These are phyloP conservation scores for Capsella rubella DNA, from an alignment of 441 rosid genomes.

Conservation along the genomic window DNA sequence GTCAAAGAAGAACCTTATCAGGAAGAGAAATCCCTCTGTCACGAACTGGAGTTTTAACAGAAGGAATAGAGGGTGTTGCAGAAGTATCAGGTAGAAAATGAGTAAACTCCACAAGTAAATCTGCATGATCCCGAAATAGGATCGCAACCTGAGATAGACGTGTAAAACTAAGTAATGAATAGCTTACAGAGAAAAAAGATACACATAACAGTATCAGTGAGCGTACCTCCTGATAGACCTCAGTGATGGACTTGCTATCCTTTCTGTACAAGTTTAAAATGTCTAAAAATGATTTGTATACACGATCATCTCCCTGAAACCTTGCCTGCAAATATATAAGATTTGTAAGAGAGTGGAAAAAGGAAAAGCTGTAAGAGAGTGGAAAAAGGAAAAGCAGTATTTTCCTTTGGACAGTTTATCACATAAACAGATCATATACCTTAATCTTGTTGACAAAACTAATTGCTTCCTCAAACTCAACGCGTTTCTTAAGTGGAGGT, in stretches of 20 bases:
- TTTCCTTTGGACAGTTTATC: neutral
- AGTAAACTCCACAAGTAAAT: conserved; percentile 84
- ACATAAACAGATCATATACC: conserved; percentile 63
- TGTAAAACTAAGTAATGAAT: conserved; percentile 22
- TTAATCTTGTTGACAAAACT: conserved; percentile 98
- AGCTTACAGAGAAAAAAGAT: neutral
- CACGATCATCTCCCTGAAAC: conserved; percentile 94
- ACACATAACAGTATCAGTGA: conserved; percentile 38
- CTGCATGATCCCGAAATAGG: conserved; percentile 82
- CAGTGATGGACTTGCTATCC: conserved; percentile 91
- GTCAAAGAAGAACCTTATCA: conserved; percentile 71
- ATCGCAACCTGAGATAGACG: conserved; percentile 70
- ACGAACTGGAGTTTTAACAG: conserved; percentile 65
- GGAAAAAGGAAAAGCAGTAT: neutral
- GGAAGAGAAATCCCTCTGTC: conserved; percentile 75
- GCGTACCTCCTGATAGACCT: conserved; percentile 86
- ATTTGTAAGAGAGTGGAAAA: conserved; percentile 27
- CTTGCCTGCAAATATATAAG: conserved; percentile 67
- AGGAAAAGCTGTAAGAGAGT: conserved; percentile 18
- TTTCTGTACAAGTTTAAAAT: conserved; percentile 95
- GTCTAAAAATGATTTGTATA: conserved; percentile 93
- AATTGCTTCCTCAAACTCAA: conserved; percentile 98
- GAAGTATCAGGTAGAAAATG: conserved; percentile 95
- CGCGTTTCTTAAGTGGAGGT: conserved; percentile 86
- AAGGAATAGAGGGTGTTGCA: conserved; percentile 58